Evolutionary conservation across 78 protist species (phyloP), one percentile per base, ranked within the genome.

Genomic region (Tieghemostelium lacteum): DNA sequence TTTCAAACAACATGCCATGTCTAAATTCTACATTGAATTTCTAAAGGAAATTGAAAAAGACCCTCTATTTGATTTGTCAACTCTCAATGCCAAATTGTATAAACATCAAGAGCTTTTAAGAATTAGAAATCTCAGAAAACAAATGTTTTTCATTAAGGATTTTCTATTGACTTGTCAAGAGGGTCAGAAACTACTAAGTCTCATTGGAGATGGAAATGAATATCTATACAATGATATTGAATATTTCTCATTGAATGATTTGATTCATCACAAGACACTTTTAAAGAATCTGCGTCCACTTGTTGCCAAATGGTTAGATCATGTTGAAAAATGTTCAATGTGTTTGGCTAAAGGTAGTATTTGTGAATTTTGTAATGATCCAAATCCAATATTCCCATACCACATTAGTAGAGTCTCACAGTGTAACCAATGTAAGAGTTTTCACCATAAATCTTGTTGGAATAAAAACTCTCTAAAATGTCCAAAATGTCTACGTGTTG

Each of bases 271-370:
- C 54, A 80, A 80, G 33, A 5, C 26, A 52, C 60, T 80, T 2
- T 67, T 36, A 20, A 76, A 80, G 29, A 28, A 54, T 20, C 29
- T 80, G 7, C 6, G 88, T 26, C 17, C 19, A 4, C 22, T 80
- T 1, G 88, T 80, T 8, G 88, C 88, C 20, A 66, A 69, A 42
- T 80, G 88, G 88, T 57, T 80, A 17, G 72, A 80, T 67, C 88
- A 80, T 29, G 76, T 67, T 3, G 88, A 80, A 19, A 55, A 40
- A 36, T 67, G 88, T 65, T 37, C 24, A 33, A 28, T 67, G 2
- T 80, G 88, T 80, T 1, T 0, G 8, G 67, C 62, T 12, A 80
- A 80, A 40, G 88, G 88, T 36, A 67, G 70, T 14, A 34, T 57
- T 57, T 80, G 88, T 57, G 70, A 66, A 31, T 80, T 67, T 29